A percentile compares a stretch with the other conserved stretches of the same genome.
Evolutionary conservation across 2,329 filamentous ascomycete species (phyloP).

Genomic region (Colletotrichum endophyticum): DNA sequence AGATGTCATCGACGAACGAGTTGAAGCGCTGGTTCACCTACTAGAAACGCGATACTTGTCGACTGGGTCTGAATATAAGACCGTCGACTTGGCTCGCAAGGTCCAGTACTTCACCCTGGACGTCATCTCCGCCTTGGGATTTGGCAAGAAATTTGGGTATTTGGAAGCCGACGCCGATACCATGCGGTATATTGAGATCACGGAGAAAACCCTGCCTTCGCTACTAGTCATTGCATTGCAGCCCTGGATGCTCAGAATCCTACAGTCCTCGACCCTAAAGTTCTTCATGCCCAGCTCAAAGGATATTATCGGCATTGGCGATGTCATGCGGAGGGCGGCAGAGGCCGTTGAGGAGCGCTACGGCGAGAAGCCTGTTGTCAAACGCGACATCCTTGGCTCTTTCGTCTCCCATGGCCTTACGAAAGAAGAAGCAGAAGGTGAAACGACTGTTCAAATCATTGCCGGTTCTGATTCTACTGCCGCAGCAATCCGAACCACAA

Average conservation of each 20-base stretch:
- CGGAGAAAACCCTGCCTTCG: conserved; percentile 44
- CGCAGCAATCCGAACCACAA: conserved; percentile 54
- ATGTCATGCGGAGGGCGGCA: conserved; percentile 37
- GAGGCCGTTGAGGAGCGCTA: conserved; percentile 32
- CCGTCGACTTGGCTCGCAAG: conserved; percentile 54
- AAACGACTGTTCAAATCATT: conserved; percentile 40
- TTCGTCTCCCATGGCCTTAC: conserved; percentile 40
- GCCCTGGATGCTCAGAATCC: conserved; percentile 42
- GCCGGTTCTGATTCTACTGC: conserved; percentile 65
- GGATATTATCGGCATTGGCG: conserved; percentile 29
- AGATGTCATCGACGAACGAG: conserved; percentile 46
- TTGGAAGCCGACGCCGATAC: conserved; percentile 48
- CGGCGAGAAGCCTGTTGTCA: conserved; percentile 27
- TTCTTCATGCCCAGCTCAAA: conserved; percentile 35
- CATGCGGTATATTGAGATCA: conserved; percentile 48
- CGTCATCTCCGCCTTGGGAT: conserved; percentile 56
- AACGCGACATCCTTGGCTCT: conserved; percentile 39
- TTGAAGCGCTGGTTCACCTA: conserved; percentile 48
- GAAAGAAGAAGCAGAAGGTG: conserved; percentile 42
- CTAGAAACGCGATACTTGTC: conserved; percentile 46
- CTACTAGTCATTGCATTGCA: conserved; percentile 47
- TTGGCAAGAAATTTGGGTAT: conserved; percentile 54
- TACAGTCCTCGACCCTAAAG: conserved; percentile 43
- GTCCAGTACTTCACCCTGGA: conserved; percentile 60
- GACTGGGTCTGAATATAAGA: conserved; percentile 32